A percentile compares a stretch with the other conserved stretches of the same genome.
phyloP scores from a whole-genome alignment of 1,284 basidiomycete genomes.

The Ceratobasidium sp. region DNA sequence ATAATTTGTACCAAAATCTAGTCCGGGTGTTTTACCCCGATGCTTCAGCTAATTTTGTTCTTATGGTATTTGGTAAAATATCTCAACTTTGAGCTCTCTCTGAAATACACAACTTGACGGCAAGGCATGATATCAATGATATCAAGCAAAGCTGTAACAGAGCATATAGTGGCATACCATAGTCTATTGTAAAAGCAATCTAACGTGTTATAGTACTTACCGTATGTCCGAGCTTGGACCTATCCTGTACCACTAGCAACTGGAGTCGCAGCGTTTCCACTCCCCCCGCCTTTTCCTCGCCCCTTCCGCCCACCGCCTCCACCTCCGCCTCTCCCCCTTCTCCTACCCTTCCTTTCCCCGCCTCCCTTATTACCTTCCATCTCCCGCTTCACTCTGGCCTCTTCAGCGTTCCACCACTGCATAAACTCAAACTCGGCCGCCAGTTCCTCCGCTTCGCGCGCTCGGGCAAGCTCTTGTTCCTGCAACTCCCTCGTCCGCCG shows the following conservation, averaged over 20 bases:
- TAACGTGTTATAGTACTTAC: background rate
- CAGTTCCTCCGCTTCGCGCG: constrained; percentile 59
- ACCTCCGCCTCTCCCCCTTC: constrained; percentile 41
- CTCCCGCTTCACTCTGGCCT: constrained; percentile 72
- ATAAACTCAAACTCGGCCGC: constrained; percentile 83
- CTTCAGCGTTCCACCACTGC: constrained; percentile 88
- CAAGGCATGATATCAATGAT: too few species aligned
- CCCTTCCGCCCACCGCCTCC: constrained; percentile 32
- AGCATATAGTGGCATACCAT: background rate
- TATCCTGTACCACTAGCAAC: constrained; percentile 3
- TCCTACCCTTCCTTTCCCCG: constrained; percentile 27
- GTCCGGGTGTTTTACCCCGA: too few species aligned
- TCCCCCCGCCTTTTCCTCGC: constrained; percentile 42
- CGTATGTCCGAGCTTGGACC: background rate
- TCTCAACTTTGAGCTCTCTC: too few species aligned
- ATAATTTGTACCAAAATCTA: too few species aligned
- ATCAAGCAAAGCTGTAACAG: too few species aligned
- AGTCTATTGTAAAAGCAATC: background rate
- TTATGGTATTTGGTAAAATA: too few species aligned
- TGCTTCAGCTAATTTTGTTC: too few species aligned
- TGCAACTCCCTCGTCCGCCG: constrained; percentile 50
- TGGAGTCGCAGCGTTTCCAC: constrained; percentile 24
- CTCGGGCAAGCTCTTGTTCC: constrained; percentile 28
- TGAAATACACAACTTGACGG: too few species aligned
- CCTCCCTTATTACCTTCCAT: constrained; percentile 17